Base-by-base conservation (phyloP, 805 yeast genomes). In the Ogataea polymorpha region DNA sequence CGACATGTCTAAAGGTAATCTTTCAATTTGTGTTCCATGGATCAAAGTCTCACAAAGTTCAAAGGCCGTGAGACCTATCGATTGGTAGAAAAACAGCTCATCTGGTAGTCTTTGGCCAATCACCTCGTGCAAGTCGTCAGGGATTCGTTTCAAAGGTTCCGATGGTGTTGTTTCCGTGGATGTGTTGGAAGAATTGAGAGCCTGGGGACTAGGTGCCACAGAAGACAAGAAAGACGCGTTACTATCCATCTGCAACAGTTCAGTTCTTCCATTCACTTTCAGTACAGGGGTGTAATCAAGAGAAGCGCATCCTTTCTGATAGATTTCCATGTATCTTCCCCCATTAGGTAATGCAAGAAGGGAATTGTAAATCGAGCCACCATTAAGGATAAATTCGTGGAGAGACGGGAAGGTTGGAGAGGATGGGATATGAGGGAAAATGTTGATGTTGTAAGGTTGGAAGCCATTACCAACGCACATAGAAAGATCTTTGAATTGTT, bases 31-130 rank as follows among this genome's bases (percentile, higher is more conserved):
- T 24, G 68, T 64, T 2, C 88, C 93, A 43, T 77, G 77, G 1
- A 82, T 71, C 14, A 90, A 69, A 0, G 88, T 77, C 47, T 82
- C 84, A 30, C 83, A 71, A 17, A 86, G 60, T 42, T 79, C 80
- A 5, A 82, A 65, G 6, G 81, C 76, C 10, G 84, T 66, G 17
- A 90, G 58, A 1, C 97, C 98, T 43, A 84, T 62, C 1, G 95
- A 82, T 56, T 79, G 79, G 61, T 88, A 93, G 58, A 82, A 89
- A 55, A 78, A 82, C 30, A 84, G 71, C 63, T 90, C 98, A 39
- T 87, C 85, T 2, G 97, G 95, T 37, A 93, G 68, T 56, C 90
- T 77, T 60, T 85, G 87, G 8, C 95, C 88, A 35, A 93, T 72
- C 34, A 89, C 75, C 33, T 82, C 89, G 58, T 86, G 93, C 10